A percentile compares a stretch with the other conserved stretches of the same genome.
These are phyloP conservation scores for Neonectria coccinea DNA, from an alignment of 2,329 filamentous ascomycete genomes.

Conservation along the genomic window DNA sequence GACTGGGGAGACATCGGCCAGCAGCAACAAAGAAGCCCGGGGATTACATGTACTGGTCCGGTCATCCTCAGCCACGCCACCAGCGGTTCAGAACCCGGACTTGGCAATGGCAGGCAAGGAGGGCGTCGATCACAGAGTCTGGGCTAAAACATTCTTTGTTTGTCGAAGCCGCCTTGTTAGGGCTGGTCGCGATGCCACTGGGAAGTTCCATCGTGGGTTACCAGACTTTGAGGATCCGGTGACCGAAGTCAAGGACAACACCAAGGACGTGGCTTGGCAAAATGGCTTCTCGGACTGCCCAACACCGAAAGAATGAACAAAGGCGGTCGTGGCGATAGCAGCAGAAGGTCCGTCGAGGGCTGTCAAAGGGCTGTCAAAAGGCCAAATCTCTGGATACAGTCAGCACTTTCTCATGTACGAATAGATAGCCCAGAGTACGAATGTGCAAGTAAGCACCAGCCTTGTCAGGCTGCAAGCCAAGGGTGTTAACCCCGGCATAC, in stretches of 20 bases:
- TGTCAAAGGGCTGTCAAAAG: conserved; percentile 9
- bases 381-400: conserved; percentile 8
- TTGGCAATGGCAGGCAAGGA: neutral
- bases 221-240: neutral
- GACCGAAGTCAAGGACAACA: no score
- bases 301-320: conserved; percentile 4
- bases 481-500: conserved; percentile 4
- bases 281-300: neutral
- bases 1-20: conserved; percentile 17
- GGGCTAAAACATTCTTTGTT: conserved; percentile 11
- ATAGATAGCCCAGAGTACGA: neutral
- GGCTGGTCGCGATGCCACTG: conserved; percentile 4
- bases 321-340: neutral
- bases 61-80: conserved; percentile 13
- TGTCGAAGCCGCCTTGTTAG: neutral
- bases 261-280: neutral
- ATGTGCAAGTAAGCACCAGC: conserved; percentile 27
- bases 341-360: neutral
- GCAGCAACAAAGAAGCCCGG: conserved; percentile 33
- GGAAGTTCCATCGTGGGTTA: conserved; percentile 5
- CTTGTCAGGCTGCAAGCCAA: conserved; percentile 20
- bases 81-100: neutral
- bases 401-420: conserved; percentile 13
- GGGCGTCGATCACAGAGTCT: neutral
- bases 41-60: conserved; percentile 4